These are phyloP conservation scores for Saccharomycopsis fermentans DNA, from an alignment of 805 yeast genomes.

Conservation along the genomic window DNA sequence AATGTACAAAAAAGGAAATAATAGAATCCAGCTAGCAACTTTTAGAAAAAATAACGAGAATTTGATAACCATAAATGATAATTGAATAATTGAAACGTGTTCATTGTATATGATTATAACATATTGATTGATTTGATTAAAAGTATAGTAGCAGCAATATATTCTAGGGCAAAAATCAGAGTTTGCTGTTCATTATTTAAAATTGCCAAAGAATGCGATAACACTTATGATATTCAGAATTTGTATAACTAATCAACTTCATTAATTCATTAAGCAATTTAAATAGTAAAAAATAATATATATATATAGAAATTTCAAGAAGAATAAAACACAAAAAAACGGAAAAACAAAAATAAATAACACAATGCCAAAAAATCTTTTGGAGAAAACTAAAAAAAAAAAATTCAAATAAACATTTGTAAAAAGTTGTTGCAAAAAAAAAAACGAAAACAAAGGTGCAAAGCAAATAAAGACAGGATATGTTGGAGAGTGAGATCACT, in stretches of 20 bases:
- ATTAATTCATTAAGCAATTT: background rate
- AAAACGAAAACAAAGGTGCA: background rate
- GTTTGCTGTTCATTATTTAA: too few relatives aligned
- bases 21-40: background rate
- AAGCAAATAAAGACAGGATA: background rate
- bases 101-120: too few relatives aligned
- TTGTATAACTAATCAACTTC: background rate
- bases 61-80: background rate
- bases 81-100: background rate
- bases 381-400: too few relatives aligned
- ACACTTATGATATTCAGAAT: background rate
- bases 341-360: background rate
- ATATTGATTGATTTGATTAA: background rate
- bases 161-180: too few relatives aligned
- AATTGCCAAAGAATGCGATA: too few relatives aligned
- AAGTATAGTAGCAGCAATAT: too few relatives aligned
- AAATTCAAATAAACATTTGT: background rate
- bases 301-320: background rate
- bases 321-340: background rate
- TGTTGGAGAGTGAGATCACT: too few relatives aligned
- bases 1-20: background rate
- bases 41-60: background rate
- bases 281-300: background rate
- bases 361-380: background rate
- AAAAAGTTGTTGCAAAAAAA: background rate